Evolutionary conservation across 106 monocot genomes (phyloP).

Genomic region (Chionographis japonica): DNA sequence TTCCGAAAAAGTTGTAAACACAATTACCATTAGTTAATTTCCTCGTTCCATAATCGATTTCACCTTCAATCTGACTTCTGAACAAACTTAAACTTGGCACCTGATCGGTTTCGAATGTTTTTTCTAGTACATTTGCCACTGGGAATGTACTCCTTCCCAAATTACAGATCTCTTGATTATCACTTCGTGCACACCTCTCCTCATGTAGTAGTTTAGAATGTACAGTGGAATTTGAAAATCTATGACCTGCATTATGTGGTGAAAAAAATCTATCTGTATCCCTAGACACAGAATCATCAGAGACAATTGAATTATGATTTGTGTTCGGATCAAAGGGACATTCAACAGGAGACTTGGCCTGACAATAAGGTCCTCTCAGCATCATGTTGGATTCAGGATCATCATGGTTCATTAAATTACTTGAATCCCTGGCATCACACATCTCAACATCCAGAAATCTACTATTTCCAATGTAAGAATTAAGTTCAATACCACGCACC

Average conservation of each 20-base stretch:
- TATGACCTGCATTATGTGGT: background rate
- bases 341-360: too few species aligned
- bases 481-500: too few species aligned
- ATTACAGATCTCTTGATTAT: conserved; percentile 1
- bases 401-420: too few species aligned
- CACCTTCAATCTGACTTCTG: conserved; percentile 8
- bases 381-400: too few species aligned
- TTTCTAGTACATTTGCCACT: background rate
- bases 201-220: conserved; percentile 5
- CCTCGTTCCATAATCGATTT: background rate
- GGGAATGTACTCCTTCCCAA: background rate
- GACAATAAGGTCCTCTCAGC: too few species aligned
- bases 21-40: conserved; percentile 4
- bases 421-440: too few species aligned
- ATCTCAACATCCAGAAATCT: too few species aligned
- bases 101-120: background rate
- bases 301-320: background rate
- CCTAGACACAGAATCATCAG: background rate
- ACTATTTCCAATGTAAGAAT: too few species aligned
- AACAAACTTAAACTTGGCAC: background rate
- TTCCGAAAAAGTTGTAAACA: background rate
- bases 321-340: background rate
- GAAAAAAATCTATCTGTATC: background rate
- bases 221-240: background rate
- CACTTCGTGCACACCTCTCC: background rate